phyloP scores from a whole-genome alignment of 805 yeast genomes.

The Ogataea paradorogensis region DNA sequence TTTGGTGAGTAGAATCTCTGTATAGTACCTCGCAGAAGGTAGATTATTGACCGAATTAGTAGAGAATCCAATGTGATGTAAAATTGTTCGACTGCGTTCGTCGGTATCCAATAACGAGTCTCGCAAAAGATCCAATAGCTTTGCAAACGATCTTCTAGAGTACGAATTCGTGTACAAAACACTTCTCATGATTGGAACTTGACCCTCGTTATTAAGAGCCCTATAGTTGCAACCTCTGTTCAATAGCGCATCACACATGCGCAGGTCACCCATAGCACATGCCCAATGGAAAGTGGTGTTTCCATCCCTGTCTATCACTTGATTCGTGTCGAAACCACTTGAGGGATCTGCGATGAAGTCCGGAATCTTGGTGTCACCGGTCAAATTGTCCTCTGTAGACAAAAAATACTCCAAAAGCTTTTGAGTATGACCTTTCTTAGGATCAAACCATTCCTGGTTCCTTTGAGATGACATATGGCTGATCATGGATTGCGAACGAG shows the following conservation, averaged over 20 bases:
- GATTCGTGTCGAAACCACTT: slow-evolving; percentile 64
- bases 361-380: slow-evolving; percentile 44
- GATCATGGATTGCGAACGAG: slow-evolving; percentile 5
- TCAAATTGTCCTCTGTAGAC: slow-evolving; percentile 50
- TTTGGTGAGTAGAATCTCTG: slow-evolving; percentile 72
- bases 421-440: slow-evolving; percentile 42
- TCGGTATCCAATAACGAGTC: slow-evolving; percentile 80
- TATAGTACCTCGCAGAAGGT: slow-evolving; percentile 79
- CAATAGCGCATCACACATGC: slow-evolving; percentile 71
- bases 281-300: slow-evolving; percentile 98
- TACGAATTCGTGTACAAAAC: slow-evolving; percentile 86
- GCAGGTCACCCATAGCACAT: slow-evolving; percentile 86
- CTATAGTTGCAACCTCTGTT: slow-evolving; percentile 71
- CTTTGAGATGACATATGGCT: slow-evolving; percentile 3
- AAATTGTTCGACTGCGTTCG: slow-evolving; percentile 65
- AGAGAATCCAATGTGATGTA: slow-evolving; percentile 80
- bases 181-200: slow-evolving; percentile 83
- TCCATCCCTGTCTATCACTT: slow-evolving; percentile 89
- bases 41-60: slow-evolving; percentile 64
- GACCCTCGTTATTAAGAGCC: slow-evolving; percentile 64
- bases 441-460: slow-evolving; percentile 22
- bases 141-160: slow-evolving; percentile 75
- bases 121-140: slow-evolving; percentile 69
- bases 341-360: slow-evolving; percentile 63
- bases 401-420: slow-evolving; percentile 52